Conservation (phyloP, 2,329 filamentous ascomycete genomes). For the Neopestalotiopsis rosae region DNA sequence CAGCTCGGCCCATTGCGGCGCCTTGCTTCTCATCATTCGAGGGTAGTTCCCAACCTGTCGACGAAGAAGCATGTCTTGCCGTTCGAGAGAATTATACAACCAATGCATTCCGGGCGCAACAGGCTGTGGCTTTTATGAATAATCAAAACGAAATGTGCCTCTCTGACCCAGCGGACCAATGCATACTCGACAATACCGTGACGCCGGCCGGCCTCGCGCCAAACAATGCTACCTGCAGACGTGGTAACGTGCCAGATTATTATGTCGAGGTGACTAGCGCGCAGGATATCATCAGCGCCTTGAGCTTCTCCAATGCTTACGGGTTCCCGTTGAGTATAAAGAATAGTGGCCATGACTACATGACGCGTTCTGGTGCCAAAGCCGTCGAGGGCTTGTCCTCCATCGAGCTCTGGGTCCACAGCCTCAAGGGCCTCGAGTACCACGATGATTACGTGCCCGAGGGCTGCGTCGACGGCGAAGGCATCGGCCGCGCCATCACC, state of each 20-base stretch:
- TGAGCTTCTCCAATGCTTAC: conserved; percentile 29
- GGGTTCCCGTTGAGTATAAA: conserved; percentile 35
- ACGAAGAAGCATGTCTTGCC: conserved; percentile 28
- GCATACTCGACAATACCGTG: conserved; percentile 30
- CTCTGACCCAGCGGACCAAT: conserved; percentile 33
- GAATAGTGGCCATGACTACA: conserved; percentile 41
- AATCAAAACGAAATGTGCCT: conserved; percentile 34
- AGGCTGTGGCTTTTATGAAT: conserved; percentile 32
- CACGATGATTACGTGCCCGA: conserved; percentile 27
- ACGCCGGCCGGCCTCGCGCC: conserved; percentile 26
- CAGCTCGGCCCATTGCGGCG: conserved; percentile 28
- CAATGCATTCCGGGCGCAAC: conserved; percentile 28
- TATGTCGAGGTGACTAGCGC: conserved; percentile 27
- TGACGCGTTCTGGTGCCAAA: conserved; percentile 36
- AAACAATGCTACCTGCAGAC: conserved; percentile 29
- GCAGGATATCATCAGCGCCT: conserved; percentile 26
- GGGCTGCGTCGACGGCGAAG: conserved; percentile 23
- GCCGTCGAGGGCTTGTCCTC: conserved; percentile 20
- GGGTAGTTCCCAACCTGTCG: conserved; percentile 21
- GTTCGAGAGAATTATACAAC: conserved; percentile 33
- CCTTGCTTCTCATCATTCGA: conserved; percentile 36
- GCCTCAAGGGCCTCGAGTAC: conserved; percentile 29
- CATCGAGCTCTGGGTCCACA: conserved; percentile 36
- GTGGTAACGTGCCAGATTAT: conserved; percentile 32
- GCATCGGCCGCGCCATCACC: conserved; percentile 28